Base-by-base conservation (phyloP, 2,329 filamentous ascomycete genomes). In the Raffaelea ambrosiae region DNA sequence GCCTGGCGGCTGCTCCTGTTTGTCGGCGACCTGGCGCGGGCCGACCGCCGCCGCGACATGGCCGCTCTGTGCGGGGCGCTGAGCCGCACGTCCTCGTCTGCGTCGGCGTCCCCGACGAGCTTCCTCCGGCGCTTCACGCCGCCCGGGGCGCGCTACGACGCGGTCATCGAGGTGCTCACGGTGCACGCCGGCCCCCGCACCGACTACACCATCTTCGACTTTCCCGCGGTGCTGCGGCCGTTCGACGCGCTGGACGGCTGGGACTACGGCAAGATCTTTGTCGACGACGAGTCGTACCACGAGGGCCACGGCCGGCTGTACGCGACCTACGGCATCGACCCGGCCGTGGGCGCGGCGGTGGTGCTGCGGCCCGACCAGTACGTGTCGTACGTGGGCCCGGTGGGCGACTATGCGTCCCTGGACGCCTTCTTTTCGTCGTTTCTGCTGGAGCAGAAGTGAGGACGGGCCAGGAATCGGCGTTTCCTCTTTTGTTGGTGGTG, bases 1-100 rank as follows among this genome's bases (percentile, higher is more conserved):
- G 67, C 72, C 3, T 83, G 77, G 59, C 66, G 78, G 11, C 58
- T 83, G 35, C 60, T 82, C 2, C 62, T 86, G 1, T 85, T 86
- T 53, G 70, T 79, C 0, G 82, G 67, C 79, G 53, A 63, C 83
- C n/a, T 51, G 33, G 31, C 33, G 33, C 36, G 18, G 4, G 60
- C 65, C 2, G 54, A 65, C 0, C 9, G 62, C 0, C 41, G 52
- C 2, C 72, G 77, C 48, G 47, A 44, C 13, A 19, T 51, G 31
- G 26, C 35, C 16, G 14, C 14, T n/a, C 18, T 38, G 22, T 16
- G 7, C 35, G 35, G 16, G 14, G 16, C 7, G 66, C 67, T 44
- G n/a, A n/a, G n/a, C n/a, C n/a, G n/a, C n/a, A n/a, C n/a, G n/a
- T n/a, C n/a, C n/a, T n/a, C n/a, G n/a, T n/a, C n/a, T n/a, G n/a